Base-by-base conservation (phyloP, 164 flowering plant species). In the Vitis cinerea region DNA sequence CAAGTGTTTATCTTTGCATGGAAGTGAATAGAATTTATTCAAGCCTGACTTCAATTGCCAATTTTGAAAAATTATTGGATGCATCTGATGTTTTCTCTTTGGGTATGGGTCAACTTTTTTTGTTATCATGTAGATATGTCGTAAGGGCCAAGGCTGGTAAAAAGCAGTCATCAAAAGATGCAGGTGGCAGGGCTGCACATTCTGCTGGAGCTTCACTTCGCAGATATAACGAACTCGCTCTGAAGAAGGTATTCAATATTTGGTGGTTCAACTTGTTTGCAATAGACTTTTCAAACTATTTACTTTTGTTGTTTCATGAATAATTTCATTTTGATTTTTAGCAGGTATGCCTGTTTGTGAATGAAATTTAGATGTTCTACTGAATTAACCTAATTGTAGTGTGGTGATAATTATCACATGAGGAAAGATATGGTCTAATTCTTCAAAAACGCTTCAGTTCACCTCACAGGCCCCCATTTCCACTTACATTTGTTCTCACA, bases 171-270 rank as follows among this genome's bases (percentile, higher is more conserved):
- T 70, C 90, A 50, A 91, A 95, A 78, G 99, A 95, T 87, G 99
- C 80, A 55, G 80, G 82, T 77, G 99, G 99, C 50, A 89, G 71
- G 71, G 71, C 87, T 82, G 81, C 85, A 64, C 83, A 87, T 79
- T 95, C 99, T 67, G 99, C 99, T 63, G 99, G 99, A 64, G 89
- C 99, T 60, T 83, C 98, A 53, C 91, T 95, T 66, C 98, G 99
- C 14, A 90, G 99, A 13, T 76, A 95, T 73, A 93, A 95, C 76
- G 99, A 95, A 77, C 83, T 87, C 68, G 97, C 92, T 64, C 77
- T 95, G 48, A 95, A 91, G 78, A 95, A 93, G 97, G 99, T 95
- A 81, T 51, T 60, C 49, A 44, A 17, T 50, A 8, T 12, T 37
- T 31, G 19, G 15, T 16, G 9, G 11, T n/a, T 23, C 49, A 17